A percentile compares a stretch with the other conserved stretches of the same genome.
These are phyloP conservation scores for Aeminium ludgeri DNA, from an alignment of 495 filamentous ascomycete genomes.

Conservation along the genomic window DNA sequence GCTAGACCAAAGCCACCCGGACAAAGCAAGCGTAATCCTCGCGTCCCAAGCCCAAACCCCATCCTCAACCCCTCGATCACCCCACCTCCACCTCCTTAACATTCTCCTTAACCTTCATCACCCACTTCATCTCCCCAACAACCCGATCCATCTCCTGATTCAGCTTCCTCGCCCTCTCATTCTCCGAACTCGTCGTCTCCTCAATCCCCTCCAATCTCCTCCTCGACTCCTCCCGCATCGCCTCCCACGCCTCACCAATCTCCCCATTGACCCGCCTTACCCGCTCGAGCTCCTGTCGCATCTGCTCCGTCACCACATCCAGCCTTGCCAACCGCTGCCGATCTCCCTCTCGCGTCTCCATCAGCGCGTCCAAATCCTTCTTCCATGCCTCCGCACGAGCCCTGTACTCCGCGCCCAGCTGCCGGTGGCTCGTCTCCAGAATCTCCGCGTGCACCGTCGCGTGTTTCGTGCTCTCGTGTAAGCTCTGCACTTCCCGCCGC, in stretches of 20 bases:
- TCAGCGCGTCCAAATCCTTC: constrained; percentile 6
- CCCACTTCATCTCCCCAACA: constrained; percentile 18
- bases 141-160: constrained; percentile 16
- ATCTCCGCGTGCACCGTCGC: constrained; percentile 18
- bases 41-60: too few relatives aligned
- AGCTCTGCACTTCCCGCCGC: constrained; percentile 7
- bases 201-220: constrained; percentile 3
- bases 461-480: constrained; percentile 14
- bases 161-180: constrained; percentile 8
- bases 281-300: constrained; percentile 18
- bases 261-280: constrained; percentile 11
- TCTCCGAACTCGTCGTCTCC: constrained; percentile 4
- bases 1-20: too few relatives aligned
- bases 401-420: constrained; percentile 17
- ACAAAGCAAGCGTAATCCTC: too few relatives aligned
- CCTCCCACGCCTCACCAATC: constrained; percentile 11
- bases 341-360: constrained; percentile 11
- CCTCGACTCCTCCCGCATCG: constrained; percentile 7
- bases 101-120: constrained; percentile 14
- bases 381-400: constrained; percentile 15
- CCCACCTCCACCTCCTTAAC: constrained; percentile 2
- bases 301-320: constrained; percentile 19
- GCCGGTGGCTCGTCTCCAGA: constrained; percentile 16
- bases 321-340: constrained; percentile 9
- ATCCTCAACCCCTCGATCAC: too few relatives aligned